A percentile compares a stretch with the other conserved stretches of the same genome.
These are phyloP conservation scores for Leccinum obscurum DNA, from an alignment of 768 basidiomycete genomes.

Conservation along the genomic window DNA sequence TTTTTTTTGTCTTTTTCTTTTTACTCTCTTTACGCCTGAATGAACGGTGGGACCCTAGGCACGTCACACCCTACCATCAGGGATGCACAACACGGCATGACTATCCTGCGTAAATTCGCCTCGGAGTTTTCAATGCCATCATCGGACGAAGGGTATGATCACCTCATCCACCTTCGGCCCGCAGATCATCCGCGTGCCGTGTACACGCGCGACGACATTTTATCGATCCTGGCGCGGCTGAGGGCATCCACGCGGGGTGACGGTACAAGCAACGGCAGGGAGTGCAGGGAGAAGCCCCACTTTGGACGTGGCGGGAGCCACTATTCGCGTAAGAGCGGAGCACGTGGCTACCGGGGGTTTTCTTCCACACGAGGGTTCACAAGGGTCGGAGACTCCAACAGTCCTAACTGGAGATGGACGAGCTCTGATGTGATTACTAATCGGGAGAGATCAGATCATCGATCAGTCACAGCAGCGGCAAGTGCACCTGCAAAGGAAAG, in stretches of 20 bases:
- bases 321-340: conserved; percentile 12
- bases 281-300: conserved; percentile 8
- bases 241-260: conserved; percentile 30
- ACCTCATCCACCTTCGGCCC: conserved; percentile 43
- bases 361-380: conserved; percentile 13
- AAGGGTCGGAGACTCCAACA: conserved; percentile 15
- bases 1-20: not conserved
- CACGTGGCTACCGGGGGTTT: conserved; percentile 25
- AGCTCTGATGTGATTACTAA: conserved; percentile 10
- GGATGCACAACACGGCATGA: conserved; percentile 53
- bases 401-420: conserved; percentile 21
- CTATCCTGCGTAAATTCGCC: conserved; percentile 65
- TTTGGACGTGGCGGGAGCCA: conserved; percentile 8
- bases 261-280: conserved; percentile 8
- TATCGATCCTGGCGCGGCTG: conserved; percentile 52
- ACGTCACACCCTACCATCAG: conserved; percentile 76
- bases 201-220: conserved; percentile 54
- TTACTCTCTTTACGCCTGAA: not conserved
- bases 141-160: conserved; percentile 64
- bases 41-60: conserved; percentile 43
- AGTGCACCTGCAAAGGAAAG: conserved; percentile 22
- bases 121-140: conserved; percentile 58
- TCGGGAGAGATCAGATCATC: conserved; percentile 20
- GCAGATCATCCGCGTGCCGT: conserved; percentile 40
- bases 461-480: conserved; percentile 11